Base-by-base conservation (phyloP, 352 stramenopile species). In the Globisporangium ultimum region DNA sequence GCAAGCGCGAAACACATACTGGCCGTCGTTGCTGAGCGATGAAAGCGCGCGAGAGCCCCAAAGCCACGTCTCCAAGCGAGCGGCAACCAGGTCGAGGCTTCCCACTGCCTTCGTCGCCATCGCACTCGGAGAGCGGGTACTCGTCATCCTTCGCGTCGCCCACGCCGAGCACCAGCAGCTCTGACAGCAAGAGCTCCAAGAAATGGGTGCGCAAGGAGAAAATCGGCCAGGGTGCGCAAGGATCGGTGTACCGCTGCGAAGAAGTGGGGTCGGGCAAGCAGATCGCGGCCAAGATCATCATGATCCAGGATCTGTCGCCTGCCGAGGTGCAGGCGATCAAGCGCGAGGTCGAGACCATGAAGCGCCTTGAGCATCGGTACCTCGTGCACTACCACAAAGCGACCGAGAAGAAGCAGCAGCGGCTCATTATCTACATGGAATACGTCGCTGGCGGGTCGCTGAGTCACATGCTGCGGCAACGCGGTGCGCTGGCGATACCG, bases 341-440 rank as follows among this genome's bases (percentile, higher is more conserved):
- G 51, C 67, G 67, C 22, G 80, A 91, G 41, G 77, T 89, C 14
- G 74, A 76, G 34, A 86, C 74, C 11, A 89, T 93, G 67, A 88
- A 91, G 62, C 62, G 64, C 8, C 55, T 91, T 7, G 58, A 71
- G 21, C 80, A 93, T 52, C 64, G 53, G 21, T 64, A 89, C 42
- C 60, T 93, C 18, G 80, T 92, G n/a, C 66, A 72, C 21, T 90
- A 89, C 67, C 67, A 76, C 58, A 78, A 80, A 52, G 78, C 78
- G 0, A 84, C 72, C 0, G 76, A 89, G 55, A 87, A 86, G 22
- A 81, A 83, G 47, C 45, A 70, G 24, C 77, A 71, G 49, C 62
- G 80, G 22, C 63, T 90, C 24, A 75, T 76, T 18, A 97, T 97
- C 48, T 92, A 89, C 52, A 92, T 92, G 74, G 91, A 98, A 53